Evolutionary conservation across 139 green algal genomes (phyloP), one percentile per base, ranked within the genome.

Genomic region (Nannochloris sp.): DNA sequence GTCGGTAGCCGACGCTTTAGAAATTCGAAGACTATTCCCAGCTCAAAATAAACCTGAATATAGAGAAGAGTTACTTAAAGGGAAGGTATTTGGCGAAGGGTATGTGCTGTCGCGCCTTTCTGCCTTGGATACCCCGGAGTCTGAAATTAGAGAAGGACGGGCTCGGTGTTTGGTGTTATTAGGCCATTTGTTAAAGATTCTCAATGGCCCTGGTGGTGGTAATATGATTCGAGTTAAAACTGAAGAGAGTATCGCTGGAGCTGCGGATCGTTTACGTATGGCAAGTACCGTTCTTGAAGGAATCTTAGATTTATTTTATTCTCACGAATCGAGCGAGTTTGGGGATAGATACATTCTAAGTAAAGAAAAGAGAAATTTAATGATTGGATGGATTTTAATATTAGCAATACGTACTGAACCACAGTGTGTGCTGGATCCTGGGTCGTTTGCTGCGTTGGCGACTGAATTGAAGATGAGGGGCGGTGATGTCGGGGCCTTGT

Each of bases 301-400:
- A 10, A 35, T 81, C 24, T 24, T 81, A 33, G 60, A 71, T 5
- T 57, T 76, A 48, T 81, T 81, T 25, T 81, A 75, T 35, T 53
- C 15, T 12, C 46, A 42, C 23, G 46, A 66, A 15, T 4, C 29
- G 1, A 35, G 32, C 7, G 31, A 35, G 19, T 64, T 76, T 14
- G 67, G 67, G 37, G 30, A 29, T 19, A 67, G 30, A n/a, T 67
- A 56, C 15, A 38, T 72, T 10, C 60, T 66, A 35, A 64, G 54
- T 32, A 76, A 72, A 46, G 61, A 61, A 38, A 76, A 76, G 38
- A 53, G 24, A 24, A 46, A 29, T 42, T 54, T 76, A 19, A 44
- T 76, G 70, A 38, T 76, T 13, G 31, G 15, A 4, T 76, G 45
- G 38, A 58, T 70, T 48, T 55, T 73, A 8, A 39, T 72, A 45